These are phyloP conservation scores for Zygosaccharomyces bisporus DNA, from an alignment of 805 yeast genomes.

Conservation along the genomic window DNA sequence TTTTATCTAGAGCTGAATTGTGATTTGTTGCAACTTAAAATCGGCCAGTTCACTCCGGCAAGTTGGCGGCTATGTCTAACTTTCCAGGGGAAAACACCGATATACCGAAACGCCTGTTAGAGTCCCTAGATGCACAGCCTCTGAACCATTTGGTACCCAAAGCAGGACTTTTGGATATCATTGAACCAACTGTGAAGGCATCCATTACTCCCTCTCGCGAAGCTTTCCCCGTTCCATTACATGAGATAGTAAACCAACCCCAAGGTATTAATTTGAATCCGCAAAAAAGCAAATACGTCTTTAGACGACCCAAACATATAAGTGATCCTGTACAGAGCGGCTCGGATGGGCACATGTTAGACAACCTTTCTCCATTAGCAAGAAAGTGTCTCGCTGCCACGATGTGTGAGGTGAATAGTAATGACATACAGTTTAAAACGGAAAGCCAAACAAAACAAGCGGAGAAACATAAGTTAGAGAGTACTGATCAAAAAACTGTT, in stretches of 20 bases:
- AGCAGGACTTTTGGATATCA: slow-evolving; percentile 19
- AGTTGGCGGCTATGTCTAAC: slow-evolving; percentile 32
- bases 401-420: slow-evolving; percentile 6
- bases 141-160: slow-evolving; percentile 32
- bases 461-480: slow-evolving; percentile 11
- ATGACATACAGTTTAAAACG: slow-evolving; percentile 6
- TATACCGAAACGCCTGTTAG: slow-evolving; percentile 29
- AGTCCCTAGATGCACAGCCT: slow-evolving; percentile 27
- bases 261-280: slow-evolving; percentile 8
- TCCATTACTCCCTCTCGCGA: slow-evolving; percentile 9
- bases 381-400: slow-evolving; percentile 13
- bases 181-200: slow-evolving; percentile 14
- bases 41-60: not conserved
- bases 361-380: slow-evolving; percentile 28
- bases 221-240: slow-evolving; percentile 10
- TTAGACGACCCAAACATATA: slow-evolving; percentile 20
- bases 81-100: slow-evolving; percentile 31
- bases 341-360: slow-evolving; percentile 11
- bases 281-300: slow-evolving; percentile 10
- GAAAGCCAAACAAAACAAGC: not conserved
- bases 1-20: not conserved
- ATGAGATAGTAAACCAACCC: slow-evolving; percentile 3
- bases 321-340: not conserved
- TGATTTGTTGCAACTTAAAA: not conserved
- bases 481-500: not conserved